Conservation (phyloP, 2,329 filamentous ascomycete species). For the Paecilomyces dactylethromorphus region DNA sequence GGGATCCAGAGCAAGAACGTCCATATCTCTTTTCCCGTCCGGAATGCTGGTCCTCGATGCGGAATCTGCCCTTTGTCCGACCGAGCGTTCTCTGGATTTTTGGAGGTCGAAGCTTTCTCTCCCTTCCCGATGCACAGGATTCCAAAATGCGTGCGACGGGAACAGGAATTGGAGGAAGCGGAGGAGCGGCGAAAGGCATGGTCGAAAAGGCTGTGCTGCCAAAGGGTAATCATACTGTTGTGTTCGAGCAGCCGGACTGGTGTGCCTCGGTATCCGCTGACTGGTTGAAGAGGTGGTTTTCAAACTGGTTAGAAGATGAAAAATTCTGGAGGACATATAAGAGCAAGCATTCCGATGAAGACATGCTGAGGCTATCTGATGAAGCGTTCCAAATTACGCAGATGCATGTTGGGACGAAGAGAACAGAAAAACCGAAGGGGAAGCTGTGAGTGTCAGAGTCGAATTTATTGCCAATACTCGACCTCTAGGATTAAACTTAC, state of each 20-base stretch:
- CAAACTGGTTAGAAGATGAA: constrained; percentile 12
- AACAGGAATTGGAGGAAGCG: constrained; percentile 15
- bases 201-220: constrained; percentile 10
- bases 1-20: constrained; percentile 7
- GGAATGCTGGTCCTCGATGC: constrained; percentile 9
- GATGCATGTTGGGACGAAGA: neutral
- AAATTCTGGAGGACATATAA: constrained; percentile 8
- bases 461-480: too few relatives aligned
- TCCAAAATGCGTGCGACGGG: constrained; percentile 13
- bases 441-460: too few relatives aligned
- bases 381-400: constrained; percentile 5
- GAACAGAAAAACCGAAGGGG: neutral
- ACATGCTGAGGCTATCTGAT: constrained; percentile 9
- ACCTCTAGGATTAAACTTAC: too few relatives aligned
- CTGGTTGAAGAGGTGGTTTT: constrained; percentile 12
- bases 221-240: constrained; percentile 7
- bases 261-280: constrained; percentile 9
- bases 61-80: constrained; percentile 14
- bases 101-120: constrained; percentile 12
- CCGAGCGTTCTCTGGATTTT: constrained; percentile 18
- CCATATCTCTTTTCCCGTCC: constrained; percentile 9
- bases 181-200: constrained; percentile 10
- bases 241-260: constrained; percentile 12
- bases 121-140: constrained; percentile 8
- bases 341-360: constrained; percentile 12